Evolutionary conservation across 1,284 basidiomycete genomes (phyloP).

Genomic region (Ceratobasidium papillatum): DNA sequence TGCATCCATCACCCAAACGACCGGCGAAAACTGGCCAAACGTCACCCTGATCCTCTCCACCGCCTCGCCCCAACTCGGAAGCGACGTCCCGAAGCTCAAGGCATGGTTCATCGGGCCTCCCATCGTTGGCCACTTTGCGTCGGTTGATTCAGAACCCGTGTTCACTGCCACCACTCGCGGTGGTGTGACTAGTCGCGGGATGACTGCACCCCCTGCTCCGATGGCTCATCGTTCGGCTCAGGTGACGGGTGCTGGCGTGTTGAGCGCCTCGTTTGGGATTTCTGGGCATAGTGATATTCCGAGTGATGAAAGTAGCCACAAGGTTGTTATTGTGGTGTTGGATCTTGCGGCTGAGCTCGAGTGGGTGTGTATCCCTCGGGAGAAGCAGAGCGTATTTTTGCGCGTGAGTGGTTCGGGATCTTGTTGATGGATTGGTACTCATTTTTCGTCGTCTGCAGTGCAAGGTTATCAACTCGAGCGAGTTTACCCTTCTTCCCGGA

Average conservation of each 20-base stretch:
- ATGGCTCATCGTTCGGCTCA: constrained; percentile 10
- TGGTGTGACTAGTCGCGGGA: no score
- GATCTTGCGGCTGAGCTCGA: constrained; percentile 45
- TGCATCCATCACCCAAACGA: constrained; percentile 47
- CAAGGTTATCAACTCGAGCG: constrained; percentile 40
- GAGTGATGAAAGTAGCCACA: constrained; percentile 45
- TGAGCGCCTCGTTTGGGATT: constrained; percentile 45
- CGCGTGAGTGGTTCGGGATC: background rate
- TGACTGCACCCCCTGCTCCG: no score
- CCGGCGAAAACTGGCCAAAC: constrained; percentile 47
- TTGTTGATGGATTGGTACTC: background rate
- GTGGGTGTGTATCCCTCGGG: constrained; percentile 45
- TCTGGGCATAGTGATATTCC: constrained; percentile 44
- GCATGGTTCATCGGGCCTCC: constrained; percentile 19
- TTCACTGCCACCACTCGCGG: background rate
- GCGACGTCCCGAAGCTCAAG: constrained; percentile 44
- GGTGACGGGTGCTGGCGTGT: constrained; percentile 36
- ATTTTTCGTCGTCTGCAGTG: background rate
- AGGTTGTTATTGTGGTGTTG: constrained; percentile 45
- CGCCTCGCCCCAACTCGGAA: constrained; percentile 45
- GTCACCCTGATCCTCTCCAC: constrained; percentile 47
- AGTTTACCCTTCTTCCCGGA: constrained; percentile 43
- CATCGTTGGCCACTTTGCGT: background rate
- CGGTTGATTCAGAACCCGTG: background rate
- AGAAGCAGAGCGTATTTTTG: constrained; percentile 24